These are phyloP conservation scores for Paracorniculantispora psalliotae DNA, from an alignment of 2,329 filamentous ascomycete species.

Conservation along the genomic window DNA sequence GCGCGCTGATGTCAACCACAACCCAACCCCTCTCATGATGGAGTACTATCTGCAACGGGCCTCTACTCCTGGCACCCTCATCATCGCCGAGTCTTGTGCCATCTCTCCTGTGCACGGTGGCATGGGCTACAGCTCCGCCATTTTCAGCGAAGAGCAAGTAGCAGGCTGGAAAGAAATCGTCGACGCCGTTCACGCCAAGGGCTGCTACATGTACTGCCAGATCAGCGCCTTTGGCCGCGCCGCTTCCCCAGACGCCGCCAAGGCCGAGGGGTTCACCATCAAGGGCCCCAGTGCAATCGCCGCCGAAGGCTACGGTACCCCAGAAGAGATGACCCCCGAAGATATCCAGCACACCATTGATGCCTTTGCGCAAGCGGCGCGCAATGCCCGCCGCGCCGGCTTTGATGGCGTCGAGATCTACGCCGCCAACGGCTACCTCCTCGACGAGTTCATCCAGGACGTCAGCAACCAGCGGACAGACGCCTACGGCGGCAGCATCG, in stretches of 20 bases:
- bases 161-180: constrained; percentile 56
- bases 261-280: background rate
- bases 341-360: constrained; percentile 60
- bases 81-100: constrained; percentile 44
- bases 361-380: constrained; percentile 49
- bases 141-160: constrained; percentile 53
- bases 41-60: constrained; percentile 43
- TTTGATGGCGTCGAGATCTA: constrained; percentile 66
- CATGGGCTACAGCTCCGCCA: constrained; percentile 47
- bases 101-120: constrained; percentile 30
- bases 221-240: constrained; percentile 58
- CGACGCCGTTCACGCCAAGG: constrained; percentile 58
- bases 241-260: background rate
- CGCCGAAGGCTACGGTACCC: constrained; percentile 44
- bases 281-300: constrained; percentile 25
- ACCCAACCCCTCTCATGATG: constrained; percentile 32
- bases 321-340: constrained; percentile 56
- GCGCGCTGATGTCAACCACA: constrained; percentile 35
- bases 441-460: constrained; percentile 55
- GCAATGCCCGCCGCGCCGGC: constrained; percentile 55
- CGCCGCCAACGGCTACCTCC: constrained; percentile 55
- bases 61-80: constrained; percentile 35
- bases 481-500: constrained; percentile 46
- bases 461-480: constrained; percentile 46
- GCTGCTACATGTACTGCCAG: constrained; percentile 56